These are phyloP conservation scores for Aspergillus bertholletiae DNA, from an alignment of 495 filamentous ascomycete genomes.

Conservation along the genomic window DNA sequence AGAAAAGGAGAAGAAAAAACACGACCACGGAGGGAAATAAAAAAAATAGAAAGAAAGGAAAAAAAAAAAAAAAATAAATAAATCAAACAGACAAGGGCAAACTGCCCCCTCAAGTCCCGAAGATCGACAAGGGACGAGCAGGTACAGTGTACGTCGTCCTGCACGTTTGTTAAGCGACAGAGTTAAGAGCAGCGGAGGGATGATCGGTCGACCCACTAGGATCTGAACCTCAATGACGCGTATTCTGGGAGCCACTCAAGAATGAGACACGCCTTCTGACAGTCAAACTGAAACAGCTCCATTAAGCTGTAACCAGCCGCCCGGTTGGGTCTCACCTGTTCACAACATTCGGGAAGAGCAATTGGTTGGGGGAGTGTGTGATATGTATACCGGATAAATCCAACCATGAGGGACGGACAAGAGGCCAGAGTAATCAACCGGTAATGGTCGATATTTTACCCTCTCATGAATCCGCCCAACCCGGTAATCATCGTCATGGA, in stretches of 20 bases:
- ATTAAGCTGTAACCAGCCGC: background rate
- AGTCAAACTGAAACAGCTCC: slow-evolving; percentile 8
- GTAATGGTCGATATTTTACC: too few relatives aligned
- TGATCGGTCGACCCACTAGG: slow-evolving; percentile 18
- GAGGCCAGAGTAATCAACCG: too few relatives aligned
- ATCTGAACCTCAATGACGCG: slow-evolving; percentile 16
- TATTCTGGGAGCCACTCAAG: background rate
- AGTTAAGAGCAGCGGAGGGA: slow-evolving; percentile 1
- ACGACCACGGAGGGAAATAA: background rate
- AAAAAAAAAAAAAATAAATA: slow-evolving; percentile 2
- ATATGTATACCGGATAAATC: too few relatives aligned
- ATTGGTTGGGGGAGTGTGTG: too few relatives aligned
- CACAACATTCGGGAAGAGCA: too few relatives aligned
- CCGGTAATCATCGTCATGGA: too few relatives aligned
- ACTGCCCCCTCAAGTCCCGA: background rate
- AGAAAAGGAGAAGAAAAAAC: slow-evolving; percentile 7
- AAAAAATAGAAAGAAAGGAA: slow-evolving; percentile 6
- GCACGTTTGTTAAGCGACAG: background rate
- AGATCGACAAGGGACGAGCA: background rate
- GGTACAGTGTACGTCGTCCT: background rate
- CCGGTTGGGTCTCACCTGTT: background rate
- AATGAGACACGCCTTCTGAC: too few relatives aligned
- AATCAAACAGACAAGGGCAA: background rate
- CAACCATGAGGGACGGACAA: too few relatives aligned
- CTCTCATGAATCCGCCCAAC: too few relatives aligned